Base-by-base conservation (phyloP, 2,329 filamentous ascomycete species). In the Aspergillus spinulosporus region DNA sequence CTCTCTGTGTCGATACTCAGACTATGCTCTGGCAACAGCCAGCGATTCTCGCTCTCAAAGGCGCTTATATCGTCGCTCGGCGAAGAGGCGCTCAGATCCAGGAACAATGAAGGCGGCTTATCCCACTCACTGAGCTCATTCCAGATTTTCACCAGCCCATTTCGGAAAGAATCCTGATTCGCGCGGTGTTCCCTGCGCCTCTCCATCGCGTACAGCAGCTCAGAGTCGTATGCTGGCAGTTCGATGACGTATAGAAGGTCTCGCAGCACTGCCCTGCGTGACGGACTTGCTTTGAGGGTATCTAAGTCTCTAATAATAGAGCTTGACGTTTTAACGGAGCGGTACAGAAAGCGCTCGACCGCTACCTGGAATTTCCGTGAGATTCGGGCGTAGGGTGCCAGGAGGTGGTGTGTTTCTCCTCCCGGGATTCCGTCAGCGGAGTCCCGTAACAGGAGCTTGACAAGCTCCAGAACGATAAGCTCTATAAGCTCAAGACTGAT, bases 401-500 rank as follows among this genome's bases (percentile, higher is more conserved):
- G 12, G 9, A 32, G 29, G 3, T 40, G n/a, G 29, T n/a, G 34
- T 21, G 21, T 21, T 21, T 21, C 21, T 8, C 12, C 34, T 12
- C 12, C 34, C 28, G 34, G 48, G 3, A 26, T 4, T 9, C 14
- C 7, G 34, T 15, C 28, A 12, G 32, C 11, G 8, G 14, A n/a
- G 8, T n/a, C 31, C 37, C 14, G 8, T 6, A 5, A 21, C 2
- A 42, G 48, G 46, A 53, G 5, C 1, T 26, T 15, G 8, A 36
- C 8, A 8, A 8, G 34, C 8, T 8, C 12, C 8, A 36, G 34
- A 5, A 57, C 7, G 21, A 49, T 53, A 15, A 57, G 12, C 4
- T 42, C 49, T 8, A 50, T 32, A n/a, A 57, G 15, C 37, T 57
- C 55, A 11, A 15, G 39, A 15, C 45, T 53, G 29, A 57, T 36